These are phyloP conservation scores for Santalum album DNA, from an alignment of 164 flowering plant genomes.

Conservation along the genomic window DNA sequence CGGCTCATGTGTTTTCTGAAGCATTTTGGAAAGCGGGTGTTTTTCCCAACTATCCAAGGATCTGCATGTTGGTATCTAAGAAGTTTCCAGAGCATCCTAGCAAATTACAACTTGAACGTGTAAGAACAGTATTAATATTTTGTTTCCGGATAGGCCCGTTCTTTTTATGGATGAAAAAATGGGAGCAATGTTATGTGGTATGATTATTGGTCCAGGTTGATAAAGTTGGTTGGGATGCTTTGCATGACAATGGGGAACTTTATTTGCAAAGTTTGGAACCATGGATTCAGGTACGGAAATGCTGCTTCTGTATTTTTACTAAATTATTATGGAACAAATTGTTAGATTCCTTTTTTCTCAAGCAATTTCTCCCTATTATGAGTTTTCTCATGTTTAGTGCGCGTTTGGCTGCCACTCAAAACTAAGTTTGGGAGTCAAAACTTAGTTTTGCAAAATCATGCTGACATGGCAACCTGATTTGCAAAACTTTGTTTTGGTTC, in stretches of 20 bases:
- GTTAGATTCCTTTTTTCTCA: background rate
- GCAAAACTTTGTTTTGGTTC: no score
- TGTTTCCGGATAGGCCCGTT: background rate
- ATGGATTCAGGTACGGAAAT: constrained; percentile 64
- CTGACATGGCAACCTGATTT: no score
- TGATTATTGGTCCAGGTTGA: constrained; percentile 49
- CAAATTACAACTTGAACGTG: constrained; percentile 84
- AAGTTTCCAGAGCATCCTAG: constrained; percentile 92
- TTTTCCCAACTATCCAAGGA: constrained; percentile 72
- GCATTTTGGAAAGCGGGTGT: constrained; percentile 87
- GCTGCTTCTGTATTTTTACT: background rate
- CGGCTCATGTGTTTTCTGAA: constrained; percentile 55
- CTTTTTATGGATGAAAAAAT: background rate
- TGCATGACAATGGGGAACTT: constrained; percentile 71
- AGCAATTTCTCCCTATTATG: no score
- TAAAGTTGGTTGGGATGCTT: constrained; percentile 66
- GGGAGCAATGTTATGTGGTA: background rate
- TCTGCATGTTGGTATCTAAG: constrained; percentile 63
- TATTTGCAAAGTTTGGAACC: constrained; percentile 86
- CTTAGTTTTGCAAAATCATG: no score
- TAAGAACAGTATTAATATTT: constrained; percentile 22
- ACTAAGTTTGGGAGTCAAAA: no score
- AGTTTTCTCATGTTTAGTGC: no score
- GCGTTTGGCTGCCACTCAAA: no score
- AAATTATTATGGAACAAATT: no score